These are phyloP conservation scores for Trichoderma simmonsii DNA, from an alignment of 2,329 filamentous ascomycete genomes.

Conservation along the genomic window DNA sequence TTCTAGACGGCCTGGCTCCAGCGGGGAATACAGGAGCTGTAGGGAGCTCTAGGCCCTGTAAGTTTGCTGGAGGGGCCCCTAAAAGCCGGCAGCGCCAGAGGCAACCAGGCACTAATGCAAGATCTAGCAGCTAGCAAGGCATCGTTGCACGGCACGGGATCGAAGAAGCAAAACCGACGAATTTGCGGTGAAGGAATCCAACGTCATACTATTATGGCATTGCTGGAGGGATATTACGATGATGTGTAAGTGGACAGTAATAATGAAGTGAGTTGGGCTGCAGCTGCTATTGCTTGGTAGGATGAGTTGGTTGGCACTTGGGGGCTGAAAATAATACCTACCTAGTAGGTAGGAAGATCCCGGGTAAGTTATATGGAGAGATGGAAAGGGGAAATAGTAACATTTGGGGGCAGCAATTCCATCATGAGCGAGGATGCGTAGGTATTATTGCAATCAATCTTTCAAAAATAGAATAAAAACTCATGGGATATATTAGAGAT, in stretches of 20 bases:
- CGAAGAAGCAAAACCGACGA: background rate
- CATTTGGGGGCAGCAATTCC: background rate
- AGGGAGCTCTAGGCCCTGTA: background rate
- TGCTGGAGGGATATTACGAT: background rate
- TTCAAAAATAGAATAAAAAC: no score
- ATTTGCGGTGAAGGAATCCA: background rate
- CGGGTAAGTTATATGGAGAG: background rate
- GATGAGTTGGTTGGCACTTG: background rate
- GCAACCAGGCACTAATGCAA: slow-evolving; percentile 8
- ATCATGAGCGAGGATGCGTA: background rate
- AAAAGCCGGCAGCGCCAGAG: background rate
- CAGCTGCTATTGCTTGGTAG: background rate
- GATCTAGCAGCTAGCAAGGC: background rate
- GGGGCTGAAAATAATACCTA: background rate
- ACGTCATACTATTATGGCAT: background rate
- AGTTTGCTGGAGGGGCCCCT: background rate
- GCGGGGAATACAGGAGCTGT: background rate
- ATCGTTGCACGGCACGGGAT: background rate
- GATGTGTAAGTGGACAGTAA: background rate
- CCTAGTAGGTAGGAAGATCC: background rate
- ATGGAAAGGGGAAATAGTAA: background rate
- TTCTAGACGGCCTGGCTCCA: background rate
- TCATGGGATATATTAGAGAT: background rate
- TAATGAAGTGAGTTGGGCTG: background rate
- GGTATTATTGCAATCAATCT: background rate